These are phyloP conservation scores for Corchorus olitorius DNA, from an alignment of 345 rosid species.

Conservation along the genomic window DNA sequence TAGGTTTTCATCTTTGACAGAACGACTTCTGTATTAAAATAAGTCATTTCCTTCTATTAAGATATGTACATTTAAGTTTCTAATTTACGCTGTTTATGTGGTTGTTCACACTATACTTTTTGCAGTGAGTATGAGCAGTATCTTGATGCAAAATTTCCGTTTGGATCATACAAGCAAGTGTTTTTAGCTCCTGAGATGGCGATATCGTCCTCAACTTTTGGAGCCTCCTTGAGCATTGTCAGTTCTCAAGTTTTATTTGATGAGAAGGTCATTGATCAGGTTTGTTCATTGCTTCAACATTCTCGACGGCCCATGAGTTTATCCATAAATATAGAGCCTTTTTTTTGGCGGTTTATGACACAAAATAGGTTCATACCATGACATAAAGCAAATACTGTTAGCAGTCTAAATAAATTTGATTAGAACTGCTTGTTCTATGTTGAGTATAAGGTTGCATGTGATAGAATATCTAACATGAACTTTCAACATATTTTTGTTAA, in stretches of 20 bases:
- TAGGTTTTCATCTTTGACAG: conserved; percentile 50
- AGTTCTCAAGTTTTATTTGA: conserved; percentile 85
- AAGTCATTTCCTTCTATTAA: not conserved
- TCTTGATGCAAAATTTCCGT: conserved; percentile 85
- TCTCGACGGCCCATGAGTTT: not conserved
- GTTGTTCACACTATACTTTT: conserved; percentile 28
- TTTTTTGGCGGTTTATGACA: no score
- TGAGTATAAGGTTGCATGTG: no score
- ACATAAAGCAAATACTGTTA: no score
- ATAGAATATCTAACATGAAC: no score
- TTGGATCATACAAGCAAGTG: conserved; percentile 90
- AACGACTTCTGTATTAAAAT: conserved; percentile 11
- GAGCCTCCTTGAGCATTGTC: conserved; percentile 82
- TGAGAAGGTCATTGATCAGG: conserved; percentile 94
- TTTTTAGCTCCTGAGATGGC: conserved; percentile 89
- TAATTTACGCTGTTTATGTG: conserved; percentile 26
- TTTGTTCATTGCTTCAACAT: conserved; percentile 27
- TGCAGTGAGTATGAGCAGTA: conserved; percentile 89
- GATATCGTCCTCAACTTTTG: conserved; percentile 64
- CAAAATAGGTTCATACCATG: no score
- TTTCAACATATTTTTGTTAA: no score
- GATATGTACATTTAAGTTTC: conserved; percentile 4
- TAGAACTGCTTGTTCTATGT: no score
- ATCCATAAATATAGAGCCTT: no score
- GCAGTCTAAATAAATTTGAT: no score